Conservation (phyloP, 2,329 filamentous ascomycete species). For the Botrytis deweyae region DNA sequence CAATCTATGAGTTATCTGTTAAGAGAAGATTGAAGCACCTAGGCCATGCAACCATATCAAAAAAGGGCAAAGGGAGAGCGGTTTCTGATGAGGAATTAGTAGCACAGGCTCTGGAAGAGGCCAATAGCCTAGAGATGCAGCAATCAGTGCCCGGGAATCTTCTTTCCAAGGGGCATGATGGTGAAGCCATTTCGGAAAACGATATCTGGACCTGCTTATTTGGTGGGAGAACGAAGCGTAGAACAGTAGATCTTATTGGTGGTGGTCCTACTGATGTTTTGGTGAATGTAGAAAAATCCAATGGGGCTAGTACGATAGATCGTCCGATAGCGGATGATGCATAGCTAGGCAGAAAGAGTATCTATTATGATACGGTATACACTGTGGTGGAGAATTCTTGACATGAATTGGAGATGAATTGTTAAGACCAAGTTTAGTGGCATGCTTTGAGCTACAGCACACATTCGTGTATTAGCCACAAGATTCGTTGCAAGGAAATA, state of each 20-base stretch:
- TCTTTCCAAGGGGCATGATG: conserved; percentile 69
- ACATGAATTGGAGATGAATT: background rate
- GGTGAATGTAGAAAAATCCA: background rate
- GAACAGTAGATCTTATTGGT: background rate
- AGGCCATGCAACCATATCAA: conserved; percentile 43
- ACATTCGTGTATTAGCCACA: background rate
- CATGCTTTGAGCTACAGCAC: background rate
- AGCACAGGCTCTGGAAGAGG: conserved; percentile 69
- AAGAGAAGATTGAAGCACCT: conserved; percentile 77
- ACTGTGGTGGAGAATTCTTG: background rate
- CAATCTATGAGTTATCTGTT: conserved; percentile 85
- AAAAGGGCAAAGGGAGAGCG: conserved; percentile 45
- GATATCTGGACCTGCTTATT: conserved; percentile 92
- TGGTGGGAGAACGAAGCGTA: conserved; percentile 45
- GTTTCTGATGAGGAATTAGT: conserved; percentile 48
- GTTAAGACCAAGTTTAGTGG: background rate
- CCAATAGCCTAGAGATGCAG: conserved; percentile 82
- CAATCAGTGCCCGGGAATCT: conserved; percentile 68
- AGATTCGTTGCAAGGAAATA: background rate
- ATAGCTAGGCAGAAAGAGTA: background rate
- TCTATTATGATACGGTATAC: background rate
- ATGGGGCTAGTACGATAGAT: background rate
- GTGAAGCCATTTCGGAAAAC: conserved; percentile 74
- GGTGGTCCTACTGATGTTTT: background rate
- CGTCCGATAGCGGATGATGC: too few species aligned